A percentile compares a stretch with the other conserved stretches of the same genome.
Evolutionary conservation across 352 stramenopile genomes (phyloP).

Genomic region (Phytophthora hybrid): DNA sequence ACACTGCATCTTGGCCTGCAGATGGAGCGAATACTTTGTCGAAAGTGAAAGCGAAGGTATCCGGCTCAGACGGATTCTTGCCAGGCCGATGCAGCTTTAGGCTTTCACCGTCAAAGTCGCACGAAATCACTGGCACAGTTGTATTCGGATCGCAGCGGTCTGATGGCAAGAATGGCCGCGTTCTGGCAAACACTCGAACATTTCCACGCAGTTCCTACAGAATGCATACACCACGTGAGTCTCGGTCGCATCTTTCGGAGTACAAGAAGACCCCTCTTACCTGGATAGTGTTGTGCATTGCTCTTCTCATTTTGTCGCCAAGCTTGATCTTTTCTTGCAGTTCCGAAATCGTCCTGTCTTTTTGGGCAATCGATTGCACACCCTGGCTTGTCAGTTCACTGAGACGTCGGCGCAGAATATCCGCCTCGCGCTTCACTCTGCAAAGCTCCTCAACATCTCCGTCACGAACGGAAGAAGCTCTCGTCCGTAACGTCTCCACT

Average conservation of each 20-base stretch:
- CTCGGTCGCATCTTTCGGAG: not conserved
- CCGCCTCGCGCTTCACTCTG: conserved; percentile 72
- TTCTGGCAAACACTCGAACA: conserved; percentile 97
- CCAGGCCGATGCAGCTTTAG: conserved; percentile 63
- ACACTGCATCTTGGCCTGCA: conserved; percentile 95
- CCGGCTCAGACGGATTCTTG: conserved; percentile 57
- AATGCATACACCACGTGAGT: conserved; percentile 7
- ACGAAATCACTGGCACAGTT: conserved; percentile 61
- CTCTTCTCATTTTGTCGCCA: conserved; percentile 89
- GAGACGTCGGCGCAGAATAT: conserved; percentile 73
- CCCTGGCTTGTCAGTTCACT: conserved; percentile 73
- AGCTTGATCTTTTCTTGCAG: conserved; percentile 78
- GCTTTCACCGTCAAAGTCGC: conserved; percentile 76
- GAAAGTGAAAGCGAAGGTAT: conserved; percentile 93
- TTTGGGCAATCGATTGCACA: conserved; percentile 71
- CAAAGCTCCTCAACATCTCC: conserved; percentile 76
- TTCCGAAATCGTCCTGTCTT: conserved; percentile 72
- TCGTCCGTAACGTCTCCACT: conserved; percentile 66
- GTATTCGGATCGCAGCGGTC: conserved; percentile 67
- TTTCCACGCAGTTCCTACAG: conserved; percentile 97
- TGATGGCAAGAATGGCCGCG: conserved; percentile 90
- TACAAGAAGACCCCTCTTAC: conserved; percentile 38
- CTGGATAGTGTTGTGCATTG: conserved; percentile 98
- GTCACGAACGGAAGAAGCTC: conserved; percentile 61
- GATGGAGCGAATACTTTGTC: conserved; percentile 97